phyloP scores from a whole-genome alignment of 768 basidiomycete species.

The Kwoniella newhampshirensis region DNA sequence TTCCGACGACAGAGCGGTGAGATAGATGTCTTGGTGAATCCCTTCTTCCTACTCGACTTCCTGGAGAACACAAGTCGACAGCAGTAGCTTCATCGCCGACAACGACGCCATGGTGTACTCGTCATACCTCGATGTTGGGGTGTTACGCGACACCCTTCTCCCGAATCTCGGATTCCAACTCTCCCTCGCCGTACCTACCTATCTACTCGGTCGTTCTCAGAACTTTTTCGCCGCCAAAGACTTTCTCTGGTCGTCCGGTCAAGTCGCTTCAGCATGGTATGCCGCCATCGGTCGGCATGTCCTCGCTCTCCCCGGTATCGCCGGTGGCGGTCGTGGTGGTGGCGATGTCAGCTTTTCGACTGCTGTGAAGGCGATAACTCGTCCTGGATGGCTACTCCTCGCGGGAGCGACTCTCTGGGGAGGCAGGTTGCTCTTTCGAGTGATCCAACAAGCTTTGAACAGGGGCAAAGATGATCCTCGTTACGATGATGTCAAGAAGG shows the following conservation, averaged over 20 bases:
- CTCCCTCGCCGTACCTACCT: slow-evolving; percentile 27
- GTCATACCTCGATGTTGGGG: slow-evolving; percentile 20
- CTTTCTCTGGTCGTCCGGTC: slow-evolving; percentile 32
- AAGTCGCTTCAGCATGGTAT: slow-evolving; percentile 31
- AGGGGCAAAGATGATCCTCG: slow-evolving; percentile 37
- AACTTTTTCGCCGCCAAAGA: slow-evolving; percentile 33
- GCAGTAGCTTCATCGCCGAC: too few relatives aligned
- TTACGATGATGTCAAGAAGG: slow-evolving; percentile 19
- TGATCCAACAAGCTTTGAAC: slow-evolving; percentile 10
- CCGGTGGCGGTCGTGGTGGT: background rate
- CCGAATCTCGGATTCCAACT: slow-evolving; percentile 35
- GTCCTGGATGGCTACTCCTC: slow-evolving; percentile 26
- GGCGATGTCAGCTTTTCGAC: slow-evolving; percentile 9
- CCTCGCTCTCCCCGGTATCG: background rate
- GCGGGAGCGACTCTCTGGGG: slow-evolving; percentile 37
- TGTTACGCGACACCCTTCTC: slow-evolving; percentile 29
- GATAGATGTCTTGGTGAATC: too few relatives aligned
- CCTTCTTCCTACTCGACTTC: too few relatives aligned
- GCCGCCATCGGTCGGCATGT: slow-evolving; percentile 22
- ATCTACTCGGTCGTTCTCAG: slow-evolving; percentile 21
- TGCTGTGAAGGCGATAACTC: slow-evolving; percentile 24
- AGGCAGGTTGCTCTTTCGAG: slow-evolving; percentile 20
- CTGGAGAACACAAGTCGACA: too few relatives aligned
- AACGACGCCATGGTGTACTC: background rate
- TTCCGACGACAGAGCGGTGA: too few relatives aligned